phyloP scores from a whole-genome alignment of 139 green algal species.

The Ettlia oleoabundans region DNA sequence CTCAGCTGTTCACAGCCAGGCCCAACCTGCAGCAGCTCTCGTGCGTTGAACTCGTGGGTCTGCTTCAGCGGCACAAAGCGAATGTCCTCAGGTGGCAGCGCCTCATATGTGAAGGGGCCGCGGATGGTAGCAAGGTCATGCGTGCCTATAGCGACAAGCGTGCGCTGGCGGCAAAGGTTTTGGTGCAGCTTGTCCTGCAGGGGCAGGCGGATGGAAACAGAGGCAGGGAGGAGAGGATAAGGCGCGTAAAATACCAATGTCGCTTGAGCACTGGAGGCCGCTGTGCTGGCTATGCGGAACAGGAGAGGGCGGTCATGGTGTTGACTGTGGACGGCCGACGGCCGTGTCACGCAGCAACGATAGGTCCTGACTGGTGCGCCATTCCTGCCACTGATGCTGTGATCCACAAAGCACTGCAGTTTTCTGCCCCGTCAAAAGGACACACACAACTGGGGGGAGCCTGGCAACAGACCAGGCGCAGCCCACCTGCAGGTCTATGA shows the following conservation, averaged over 20 bases:
- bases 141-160: conserved; percentile 97
- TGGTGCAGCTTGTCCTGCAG: conserved; percentile 98
- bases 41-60: conserved; percentile 82
- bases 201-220: not conserved
- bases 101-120: conserved; percentile 98
- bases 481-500: conserved; percentile 94
- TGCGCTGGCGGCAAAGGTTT: conserved; percentile 96
- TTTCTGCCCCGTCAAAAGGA: too few relatives aligned
- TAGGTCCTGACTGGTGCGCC: too few relatives aligned
- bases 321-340: too few relatives aligned
- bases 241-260: too few relatives aligned
- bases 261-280: too few relatives aligned
- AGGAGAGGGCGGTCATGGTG: too few relatives aligned
- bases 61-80: conserved; percentile 98
- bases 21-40: conserved; percentile 88
- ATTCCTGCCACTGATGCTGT: too few relatives aligned
- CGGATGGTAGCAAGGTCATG: conserved; percentile 93
- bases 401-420: too few relatives aligned
- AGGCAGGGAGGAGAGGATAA: not conserved
- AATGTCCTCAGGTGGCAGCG: conserved; percentile 92
- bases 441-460: too few relatives aligned
- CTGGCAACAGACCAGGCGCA: not conserved
- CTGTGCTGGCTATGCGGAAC: too few relatives aligned
- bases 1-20: not conserved
- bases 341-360: too few relatives aligned